phyloP scores from a whole-genome alignment of 805 yeast genomes.

The Candida gorgasii region DNA sequence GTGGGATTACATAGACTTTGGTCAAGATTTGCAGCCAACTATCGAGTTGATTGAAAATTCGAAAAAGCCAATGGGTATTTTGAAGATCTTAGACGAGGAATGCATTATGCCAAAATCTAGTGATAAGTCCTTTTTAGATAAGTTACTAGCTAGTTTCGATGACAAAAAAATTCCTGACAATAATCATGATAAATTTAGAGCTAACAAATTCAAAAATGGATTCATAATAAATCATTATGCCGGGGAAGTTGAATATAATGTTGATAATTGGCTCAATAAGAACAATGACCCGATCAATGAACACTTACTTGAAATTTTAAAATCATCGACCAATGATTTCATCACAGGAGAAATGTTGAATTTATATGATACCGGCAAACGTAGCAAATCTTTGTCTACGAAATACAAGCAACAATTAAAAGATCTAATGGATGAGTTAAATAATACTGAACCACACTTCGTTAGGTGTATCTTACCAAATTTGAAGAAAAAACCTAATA shows the following conservation, averaged over 20 bases:
- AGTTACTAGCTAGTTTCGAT: constrained; percentile 68
- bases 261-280: constrained; percentile 91
- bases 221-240: constrained; percentile 92
- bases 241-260: constrained; percentile 90
- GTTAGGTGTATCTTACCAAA: constrained; percentile 96
- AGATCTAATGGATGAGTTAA: constrained; percentile 68
- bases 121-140: constrained; percentile 80
- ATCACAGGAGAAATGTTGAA: constrained; percentile 40
- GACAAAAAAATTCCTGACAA: constrained; percentile 31
- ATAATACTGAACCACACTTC: constrained; percentile 89
- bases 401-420: constrained; percentile 84
- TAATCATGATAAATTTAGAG: constrained; percentile 54
- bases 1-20: constrained; percentile 86
- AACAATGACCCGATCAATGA: constrained; percentile 92
- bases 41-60: constrained; percentile 84
- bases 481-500: constrained; percentile 64
- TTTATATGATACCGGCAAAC: constrained; percentile 8
- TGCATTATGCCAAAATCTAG: constrained; percentile 91
- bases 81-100: constrained; percentile 89
- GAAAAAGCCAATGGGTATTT: constrained; percentile 62
- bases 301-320: constrained; percentile 60
- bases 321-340: constrained; percentile 56
- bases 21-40: constrained; percentile 91
- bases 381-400: constrained; percentile 73
- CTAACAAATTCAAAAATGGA: constrained; percentile 74